Evolutionary conservation across 106 monocot genomes (phyloP).

Genomic region (Amphibolis antarctica): DNA sequence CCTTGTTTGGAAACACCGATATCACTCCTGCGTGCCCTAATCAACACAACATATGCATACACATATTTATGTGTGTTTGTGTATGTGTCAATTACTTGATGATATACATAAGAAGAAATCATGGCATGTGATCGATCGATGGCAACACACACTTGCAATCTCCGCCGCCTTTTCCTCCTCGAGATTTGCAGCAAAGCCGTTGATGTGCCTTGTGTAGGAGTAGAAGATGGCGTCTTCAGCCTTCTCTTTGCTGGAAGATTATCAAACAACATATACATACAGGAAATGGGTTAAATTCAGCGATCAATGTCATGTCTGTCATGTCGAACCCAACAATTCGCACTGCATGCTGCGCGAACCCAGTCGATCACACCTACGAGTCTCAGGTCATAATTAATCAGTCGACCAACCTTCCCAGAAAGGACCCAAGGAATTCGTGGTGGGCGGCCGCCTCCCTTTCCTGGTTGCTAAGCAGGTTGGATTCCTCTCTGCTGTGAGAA

Average conservation of each 20-base stretch:
- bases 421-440: slow-evolving; percentile 25
- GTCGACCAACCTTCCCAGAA: slow-evolving; percentile 41
- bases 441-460: slow-evolving; percentile 24
- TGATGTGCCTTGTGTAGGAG: slow-evolving; percentile 16
- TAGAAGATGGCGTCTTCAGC: slow-evolving; percentile 14
- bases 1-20: slow-evolving; percentile 57
- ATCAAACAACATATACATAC: too few species aligned
- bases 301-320: too few species aligned
- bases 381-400: too few species aligned
- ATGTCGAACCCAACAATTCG: too few species aligned
- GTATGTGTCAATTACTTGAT: too few species aligned
- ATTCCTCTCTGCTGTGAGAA: slow-evolving; percentile 25
- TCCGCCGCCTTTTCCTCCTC: slow-evolving; percentile 7
- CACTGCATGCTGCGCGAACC: too few species aligned
- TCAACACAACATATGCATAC: too few species aligned
- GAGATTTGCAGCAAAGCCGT: slow-evolving; percentile 15
- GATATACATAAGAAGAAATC: too few species aligned
- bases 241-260: slow-evolving; percentile 1
- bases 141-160: neutral
- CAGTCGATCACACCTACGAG: too few species aligned
- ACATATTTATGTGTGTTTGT: too few species aligned
- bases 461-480: slow-evolving; percentile 9
- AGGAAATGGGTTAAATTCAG: too few species aligned
- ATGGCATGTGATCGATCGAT: too few species aligned
- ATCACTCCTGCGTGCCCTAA: slow-evolving; percentile 30